phyloP scores from a whole-genome alignment of 192 early-diverging fungal species.

The Coemansia sp. region DNA sequence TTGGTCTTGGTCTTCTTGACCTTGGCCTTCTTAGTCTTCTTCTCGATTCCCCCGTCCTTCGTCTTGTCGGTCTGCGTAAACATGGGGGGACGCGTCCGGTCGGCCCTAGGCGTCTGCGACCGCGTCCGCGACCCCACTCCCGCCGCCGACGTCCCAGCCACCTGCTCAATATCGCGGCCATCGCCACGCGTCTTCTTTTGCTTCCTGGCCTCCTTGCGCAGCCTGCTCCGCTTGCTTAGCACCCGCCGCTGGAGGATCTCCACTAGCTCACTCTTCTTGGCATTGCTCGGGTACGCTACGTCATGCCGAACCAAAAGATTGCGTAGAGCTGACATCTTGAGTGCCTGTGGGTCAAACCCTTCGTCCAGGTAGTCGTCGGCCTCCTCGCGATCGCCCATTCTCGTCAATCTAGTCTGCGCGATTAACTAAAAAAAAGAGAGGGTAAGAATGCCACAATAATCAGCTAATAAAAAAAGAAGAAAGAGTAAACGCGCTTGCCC shows the following conservation, averaged over 20 bases:
- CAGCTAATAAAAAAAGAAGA: constrained; percentile 1
- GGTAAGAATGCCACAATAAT: too few relatives aligned
- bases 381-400: constrained; percentile 19
- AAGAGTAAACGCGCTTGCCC: constrained; percentile 1
- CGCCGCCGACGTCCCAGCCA: constrained; percentile 6
- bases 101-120: constrained; percentile 9
- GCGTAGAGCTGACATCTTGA: constrained; percentile 34
- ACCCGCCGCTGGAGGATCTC: constrained; percentile 14
- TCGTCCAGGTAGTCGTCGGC: constrained; percentile 31
- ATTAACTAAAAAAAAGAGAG: not conserved
- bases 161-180: constrained; percentile 28
- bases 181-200: constrained; percentile 16
- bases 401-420: not conserved
- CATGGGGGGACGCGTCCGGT: not conserved
- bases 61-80: not conserved
- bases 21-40: not conserved
- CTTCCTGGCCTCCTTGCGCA: constrained; percentile 38
- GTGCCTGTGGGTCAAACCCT: constrained; percentile 39
- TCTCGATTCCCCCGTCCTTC: constrained; percentile 1
- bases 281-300: constrained; percentile 31
- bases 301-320: constrained; percentile 34
- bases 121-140: constrained; percentile 7
- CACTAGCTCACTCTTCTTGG: constrained; percentile 41
- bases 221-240: constrained; percentile 12
- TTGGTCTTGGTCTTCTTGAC: not conserved